Percentiles rank a stretch among this genome's conserved stretches.
Evolutionary conservation across 2,329 filamentous ascomycete genomes (phyloP).

Genomic region (Colletotrichum lini): DNA sequence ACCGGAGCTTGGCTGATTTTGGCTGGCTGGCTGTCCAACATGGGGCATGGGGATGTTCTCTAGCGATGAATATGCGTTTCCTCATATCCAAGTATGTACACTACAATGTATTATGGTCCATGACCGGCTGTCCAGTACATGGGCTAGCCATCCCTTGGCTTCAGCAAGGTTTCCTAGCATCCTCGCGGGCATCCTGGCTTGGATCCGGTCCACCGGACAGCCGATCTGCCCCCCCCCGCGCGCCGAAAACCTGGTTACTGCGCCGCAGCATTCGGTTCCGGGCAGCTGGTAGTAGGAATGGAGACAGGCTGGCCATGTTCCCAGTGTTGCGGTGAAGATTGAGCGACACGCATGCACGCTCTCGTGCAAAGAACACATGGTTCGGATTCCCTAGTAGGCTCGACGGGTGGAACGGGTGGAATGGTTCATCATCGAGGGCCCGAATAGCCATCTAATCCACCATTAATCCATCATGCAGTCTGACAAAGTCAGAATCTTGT

Average conservation of each 20-base stretch:
- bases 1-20: neutral
- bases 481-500: no score
- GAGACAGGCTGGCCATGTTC: neutral
- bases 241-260: neutral
- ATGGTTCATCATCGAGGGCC: no score
- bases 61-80: neutral
- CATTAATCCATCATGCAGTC: no score
- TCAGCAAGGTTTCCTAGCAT: neutral
- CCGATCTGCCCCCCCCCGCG: neutral
- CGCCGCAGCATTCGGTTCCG: neutral
- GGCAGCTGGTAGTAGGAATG: neutral
- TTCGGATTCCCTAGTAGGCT: no score
- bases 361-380: no score
- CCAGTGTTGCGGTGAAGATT: no score
- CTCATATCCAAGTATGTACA: neutral
- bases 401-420: no score
- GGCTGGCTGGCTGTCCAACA: neutral
- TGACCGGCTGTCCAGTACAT: neutral
- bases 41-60: neutral
- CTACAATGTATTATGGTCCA: neutral
- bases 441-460: no score
- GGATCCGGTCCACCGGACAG: constrained; percentile 6
- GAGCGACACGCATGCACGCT: neutral
- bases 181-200: neutral
- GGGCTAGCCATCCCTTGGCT: neutral